Base-by-base conservation (phyloP, 1,284 basidiomycete species). In the Heterobasidion irregulare region DNA sequence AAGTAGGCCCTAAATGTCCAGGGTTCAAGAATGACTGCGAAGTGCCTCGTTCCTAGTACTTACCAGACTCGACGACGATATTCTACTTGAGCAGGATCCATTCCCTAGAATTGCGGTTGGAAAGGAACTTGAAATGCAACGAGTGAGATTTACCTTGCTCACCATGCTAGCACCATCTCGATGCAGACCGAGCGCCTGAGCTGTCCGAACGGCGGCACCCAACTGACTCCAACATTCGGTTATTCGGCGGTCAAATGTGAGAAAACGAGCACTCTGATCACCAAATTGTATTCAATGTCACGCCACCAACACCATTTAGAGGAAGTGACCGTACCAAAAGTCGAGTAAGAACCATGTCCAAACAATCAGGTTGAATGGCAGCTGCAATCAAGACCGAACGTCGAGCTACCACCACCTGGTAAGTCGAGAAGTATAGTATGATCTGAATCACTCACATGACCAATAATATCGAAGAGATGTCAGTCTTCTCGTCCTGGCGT, bases 201-300 rank as follows among this genome's bases (percentile, higher is more conserved):
- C 95, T 13, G 94, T 97, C 53, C 94, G 77, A 16, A 98, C 85
- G 44, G 93, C 93, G 1, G 92, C 93, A 50, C 94, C 94, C 10
- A 98, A 76, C 64, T 95, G 91, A 65, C 91, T 94, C 94, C 95
- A 98, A 65, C 92, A 94, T 71, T 97, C 94, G 5, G 91, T 92
- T 61, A 92, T 90, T 54, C 90, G 83, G 45, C 92, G 82, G 65
- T 92, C 88, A 64, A 95, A 86, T 2, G 93, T 93, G 53, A 97
- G 76, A 70, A 96, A 97, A 53, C 95, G 84, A 19, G 93, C 90
- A 59, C 89, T 92, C 92, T 92, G 67, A 0, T 38, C 52, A 46
- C 53, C 56, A 50, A 55, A 45, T 64, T 57, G 56, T 62, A 47
- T 61, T 57, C 57, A 60, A 50, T 57, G 26, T 26, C 26, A 26